These are phyloP conservation scores for Coemansia sp. DNA, from an alignment of 192 early-diverging fungal genomes.

Conservation along the genomic window DNA sequence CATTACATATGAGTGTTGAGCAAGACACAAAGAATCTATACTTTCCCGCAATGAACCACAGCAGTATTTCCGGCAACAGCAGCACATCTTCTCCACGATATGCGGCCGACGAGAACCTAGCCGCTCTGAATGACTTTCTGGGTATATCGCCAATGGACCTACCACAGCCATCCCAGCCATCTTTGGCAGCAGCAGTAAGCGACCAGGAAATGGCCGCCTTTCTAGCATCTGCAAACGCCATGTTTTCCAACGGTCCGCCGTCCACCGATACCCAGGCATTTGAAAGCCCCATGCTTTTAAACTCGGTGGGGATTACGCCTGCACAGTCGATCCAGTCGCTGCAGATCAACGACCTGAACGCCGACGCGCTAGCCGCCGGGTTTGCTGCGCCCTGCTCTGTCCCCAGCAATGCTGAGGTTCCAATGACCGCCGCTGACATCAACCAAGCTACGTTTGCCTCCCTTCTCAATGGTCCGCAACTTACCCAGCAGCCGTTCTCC, in stretches of 20 bases:
- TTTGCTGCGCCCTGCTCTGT: no score
- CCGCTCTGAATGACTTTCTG: conserved; percentile 32
- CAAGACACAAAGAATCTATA: no score
- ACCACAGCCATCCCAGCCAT: not conserved
- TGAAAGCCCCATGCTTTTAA: conserved; percentile 22
- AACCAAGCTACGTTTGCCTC: not conserved
- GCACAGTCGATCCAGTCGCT: conserved; percentile 27
- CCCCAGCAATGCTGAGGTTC: no score
- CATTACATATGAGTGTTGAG: no score
- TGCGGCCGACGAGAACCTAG: conserved; percentile 22
- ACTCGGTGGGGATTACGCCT: conserved; percentile 28
- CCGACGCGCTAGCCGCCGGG: conserved; percentile 5
- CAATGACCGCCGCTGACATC: no score
- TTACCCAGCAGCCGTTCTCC: not conserved
- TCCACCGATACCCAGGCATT: not conserved
- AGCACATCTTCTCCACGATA: conserved; percentile 7
- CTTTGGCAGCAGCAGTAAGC: not conserved
- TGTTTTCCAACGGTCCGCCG: conserved; percentile 1
- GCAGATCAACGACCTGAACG: conserved; percentile 18
- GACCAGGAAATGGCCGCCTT: conserved; percentile 33
- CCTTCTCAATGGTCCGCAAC: not conserved
- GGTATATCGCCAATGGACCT: conserved; percentile 5
- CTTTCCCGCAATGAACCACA: no score
- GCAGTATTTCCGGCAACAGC: not conserved
- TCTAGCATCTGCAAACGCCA: conserved; percentile 12